Evolutionary conservation across 352 stramenopile species (phyloP).

Genomic region (Phytophthora quininea): DNA sequence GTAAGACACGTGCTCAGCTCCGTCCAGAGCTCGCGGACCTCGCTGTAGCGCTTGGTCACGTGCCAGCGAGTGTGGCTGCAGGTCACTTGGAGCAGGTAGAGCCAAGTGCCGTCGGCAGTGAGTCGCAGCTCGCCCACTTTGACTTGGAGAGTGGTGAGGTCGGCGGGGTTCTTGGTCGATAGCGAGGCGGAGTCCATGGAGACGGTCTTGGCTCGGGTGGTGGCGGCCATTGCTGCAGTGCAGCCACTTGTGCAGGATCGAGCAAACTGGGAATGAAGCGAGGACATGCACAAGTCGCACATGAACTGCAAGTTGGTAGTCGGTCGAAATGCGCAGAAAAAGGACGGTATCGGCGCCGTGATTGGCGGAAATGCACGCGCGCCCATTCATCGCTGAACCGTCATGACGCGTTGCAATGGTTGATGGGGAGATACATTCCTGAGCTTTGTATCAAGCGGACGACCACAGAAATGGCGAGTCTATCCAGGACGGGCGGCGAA

Average conservation of each 20-base stretch:
- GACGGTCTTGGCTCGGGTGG: neutral
- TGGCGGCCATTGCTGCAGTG: neutral
- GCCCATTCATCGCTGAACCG: neutral
- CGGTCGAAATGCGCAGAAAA: neutral
- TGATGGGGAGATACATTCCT: too few relatives aligned
- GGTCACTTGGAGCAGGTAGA: slow-evolving; percentile 68
- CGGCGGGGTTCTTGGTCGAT: slow-evolving; percentile 20
- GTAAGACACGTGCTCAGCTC: slow-evolving; percentile 45
- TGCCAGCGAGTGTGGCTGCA: slow-evolving; percentile 53
- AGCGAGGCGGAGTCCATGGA: slow-evolving; percentile 25
- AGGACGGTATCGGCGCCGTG: neutral
- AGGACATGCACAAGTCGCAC: neutral
- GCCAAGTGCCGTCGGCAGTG: slow-evolving; percentile 63
- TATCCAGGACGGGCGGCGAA: too few relatives aligned
- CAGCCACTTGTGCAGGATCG: neutral
- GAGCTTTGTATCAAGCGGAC: too few relatives aligned
- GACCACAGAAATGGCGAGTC: too few relatives aligned
- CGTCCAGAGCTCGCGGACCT: slow-evolving; percentile 75
- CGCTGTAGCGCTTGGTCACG: slow-evolving; percentile 66
- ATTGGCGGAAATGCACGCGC: neutral
- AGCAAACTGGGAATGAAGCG: neutral
- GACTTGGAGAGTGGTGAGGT: slow-evolving; percentile 61
- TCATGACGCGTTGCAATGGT: neutral
- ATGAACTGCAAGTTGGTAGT: neutral
- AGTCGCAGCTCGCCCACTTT: slow-evolving; percentile 62